Evolutionary conservation across 2,329 filamentous ascomycete genomes (phyloP), one percentile per base, ranked within the genome.

Genomic region (Xylariaceae sp.): DNA sequence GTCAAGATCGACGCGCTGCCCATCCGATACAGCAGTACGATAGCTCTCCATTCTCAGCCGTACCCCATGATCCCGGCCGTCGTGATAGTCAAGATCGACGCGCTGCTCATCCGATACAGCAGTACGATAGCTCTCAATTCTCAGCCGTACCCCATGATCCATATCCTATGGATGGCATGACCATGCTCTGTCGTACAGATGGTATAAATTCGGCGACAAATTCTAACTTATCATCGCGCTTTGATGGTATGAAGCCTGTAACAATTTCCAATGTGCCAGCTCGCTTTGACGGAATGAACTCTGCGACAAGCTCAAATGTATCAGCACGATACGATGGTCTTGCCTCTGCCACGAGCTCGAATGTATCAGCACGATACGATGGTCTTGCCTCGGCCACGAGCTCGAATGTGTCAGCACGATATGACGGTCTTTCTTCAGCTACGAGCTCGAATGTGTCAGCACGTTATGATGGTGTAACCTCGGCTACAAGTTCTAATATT

Each of bases 111-210:
- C 58, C 62, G 39, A 67, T 70, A 27, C 66, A 66, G 50, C 69
- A 72, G 24, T 76, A 81, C 45, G 82, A 85, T 53, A 62, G 70
- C 32, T 77, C 75, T 50, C 86, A 92, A 59, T 83, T 90, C 55
- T 79, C 85, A 3, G 74, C 84, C 11, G 83, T 96, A 2, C 92
- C 93, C 11, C 92, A 97, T 65, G 95, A 97, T 64, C 91, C 94
- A 8, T 97, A 97, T 69, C 92, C 93, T 0, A 84, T 88, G 71
- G 93, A 97, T 69, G 93, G 92, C 4, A 97, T 97, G 92, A 97
- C 93, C 0, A 96, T 97, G 84, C 88, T 97, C 58, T 97, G 93
- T 73, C 86, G 92, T 55, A 86, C 89, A 32, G 88, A 86, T 40
- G 66, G 65, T 20, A 90, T 74, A 72, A 92, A 81, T 73, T 87